Conservation (phyloP, 139 green algal species). For the Yamagishiella unicocca region DNA sequence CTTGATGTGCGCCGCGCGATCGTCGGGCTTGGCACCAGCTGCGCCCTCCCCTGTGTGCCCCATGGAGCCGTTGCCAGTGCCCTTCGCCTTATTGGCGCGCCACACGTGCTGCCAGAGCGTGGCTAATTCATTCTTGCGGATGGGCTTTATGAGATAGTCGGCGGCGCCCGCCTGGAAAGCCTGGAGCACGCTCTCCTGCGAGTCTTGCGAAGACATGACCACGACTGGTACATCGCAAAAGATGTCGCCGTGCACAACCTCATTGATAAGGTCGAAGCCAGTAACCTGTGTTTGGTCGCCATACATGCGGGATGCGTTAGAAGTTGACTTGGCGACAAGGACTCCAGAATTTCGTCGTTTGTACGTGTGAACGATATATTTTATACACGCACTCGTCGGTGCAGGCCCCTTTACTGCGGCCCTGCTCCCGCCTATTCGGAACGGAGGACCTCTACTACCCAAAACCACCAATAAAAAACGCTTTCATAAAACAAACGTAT, state of each 20-base stretch:
- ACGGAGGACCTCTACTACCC: no score
- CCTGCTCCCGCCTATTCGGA: no score
- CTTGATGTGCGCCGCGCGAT: neutral
- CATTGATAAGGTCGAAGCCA: slow-evolving; percentile 55
- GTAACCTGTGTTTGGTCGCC: slow-evolving; percentile 51
- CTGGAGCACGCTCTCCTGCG: slow-evolving; percentile 53
- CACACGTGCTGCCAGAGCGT: slow-evolving; percentile 80
- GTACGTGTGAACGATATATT: no score
- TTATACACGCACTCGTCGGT: no score
- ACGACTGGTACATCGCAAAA: slow-evolving; percentile 51
- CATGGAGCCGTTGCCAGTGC: neutral
- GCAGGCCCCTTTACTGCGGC: no score
- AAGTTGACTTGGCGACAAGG: no score
- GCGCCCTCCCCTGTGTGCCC: neutral
- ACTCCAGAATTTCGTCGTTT: no score
- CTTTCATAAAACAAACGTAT: no score
- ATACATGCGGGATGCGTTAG: no score
- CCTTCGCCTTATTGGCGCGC: slow-evolving; percentile 43
- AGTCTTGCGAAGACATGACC: slow-evolving; percentile 54
- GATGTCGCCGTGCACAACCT: slow-evolving; percentile 36
- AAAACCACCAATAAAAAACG: no score
- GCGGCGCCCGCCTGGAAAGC: slow-evolving; percentile 69
- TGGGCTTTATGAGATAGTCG: slow-evolving; percentile 85
- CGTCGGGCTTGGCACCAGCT: neutral
- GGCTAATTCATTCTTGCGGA: slow-evolving; percentile 81